phyloP scores from a whole-genome alignment of 1,139 yeast species.

The Spathaspora sp. region DNA sequence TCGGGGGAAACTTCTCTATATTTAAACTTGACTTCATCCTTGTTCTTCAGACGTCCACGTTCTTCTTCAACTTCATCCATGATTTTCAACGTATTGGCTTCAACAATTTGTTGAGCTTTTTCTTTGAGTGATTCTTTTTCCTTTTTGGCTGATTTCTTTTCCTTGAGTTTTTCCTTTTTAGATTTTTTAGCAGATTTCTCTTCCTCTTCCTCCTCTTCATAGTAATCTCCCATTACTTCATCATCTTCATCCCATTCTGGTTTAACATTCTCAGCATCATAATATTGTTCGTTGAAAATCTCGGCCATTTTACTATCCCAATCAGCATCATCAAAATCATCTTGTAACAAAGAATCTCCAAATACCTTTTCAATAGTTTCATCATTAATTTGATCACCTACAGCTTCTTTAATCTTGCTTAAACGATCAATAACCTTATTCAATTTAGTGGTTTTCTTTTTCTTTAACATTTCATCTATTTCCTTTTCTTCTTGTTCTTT shows the following conservation, averaged over 20 bases:
- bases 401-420: conserved; percentile 74
- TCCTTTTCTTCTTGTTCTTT: conserved; percentile 52
- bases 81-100: conserved; percentile 37
- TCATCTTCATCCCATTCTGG: conserved; percentile 41
- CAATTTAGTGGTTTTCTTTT: conserved; percentile 73
- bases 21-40: conserved; percentile 57
- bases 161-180: conserved; percentile 50
- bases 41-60: conserved; percentile 48
- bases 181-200: conserved; percentile 39
- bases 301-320: conserved; percentile 91
- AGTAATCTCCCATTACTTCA: conserved; percentile 25
- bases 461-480: conserved; percentile 61
- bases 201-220: conserved; percentile 25
- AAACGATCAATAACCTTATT: conserved; percentile 78
- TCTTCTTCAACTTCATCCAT: conserved; percentile 69
- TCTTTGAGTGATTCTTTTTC: conserved; percentile 61
- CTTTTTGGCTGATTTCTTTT: conserved; percentile 61
- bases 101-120: conserved; percentile 72
- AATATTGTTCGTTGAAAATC: conserved; percentile 81
- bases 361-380: conserved; percentile 62
- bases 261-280: conserved; percentile 51
- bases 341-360: conserved; percentile 74
- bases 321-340: conserved; percentile 85
- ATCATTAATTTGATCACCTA: conserved; percentile 73
- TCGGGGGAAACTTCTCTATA: conserved; percentile 97